Percentiles rank a stretch among this genome's conserved stretches.
phyloP scores from a whole-genome alignment of 441 rosid species.

The Biscutella auriculata region DNA sequence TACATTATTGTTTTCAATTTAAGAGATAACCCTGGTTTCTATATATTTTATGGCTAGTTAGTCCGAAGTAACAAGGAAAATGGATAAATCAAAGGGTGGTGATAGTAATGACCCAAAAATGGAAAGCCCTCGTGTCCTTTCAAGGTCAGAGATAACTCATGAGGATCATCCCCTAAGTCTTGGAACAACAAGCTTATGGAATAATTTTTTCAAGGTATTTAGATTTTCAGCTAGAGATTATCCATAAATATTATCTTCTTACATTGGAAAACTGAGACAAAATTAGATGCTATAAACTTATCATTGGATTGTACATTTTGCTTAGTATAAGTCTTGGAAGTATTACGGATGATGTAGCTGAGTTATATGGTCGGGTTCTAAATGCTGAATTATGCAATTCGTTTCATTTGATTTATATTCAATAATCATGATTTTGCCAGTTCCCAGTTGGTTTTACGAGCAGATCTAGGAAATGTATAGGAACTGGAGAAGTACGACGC shows the following conservation, averaged over 20 bases:
- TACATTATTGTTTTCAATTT: constrained; percentile 5
- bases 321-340: background rate
- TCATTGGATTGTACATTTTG: background rate
- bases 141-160: constrained; percentile 52
- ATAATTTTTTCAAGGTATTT: constrained; percentile 71
- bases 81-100: constrained; percentile 39
- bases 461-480: background rate
- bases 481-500: background rate
- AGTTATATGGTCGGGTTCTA: background rate
- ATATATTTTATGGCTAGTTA: constrained; percentile 45
- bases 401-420: background rate
- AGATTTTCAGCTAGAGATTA: background rate
- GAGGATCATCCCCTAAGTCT: constrained; percentile 85
- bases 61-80: constrained; percentile 74
- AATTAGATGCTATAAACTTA: background rate
- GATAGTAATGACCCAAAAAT: constrained; percentile 29
- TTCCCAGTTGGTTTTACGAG: background rate
- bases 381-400: background rate
- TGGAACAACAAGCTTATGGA: constrained; percentile 75
- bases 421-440: background rate
- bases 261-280: background rate
- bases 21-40: constrained; percentile 25
- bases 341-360: background rate
- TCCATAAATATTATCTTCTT: background rate
- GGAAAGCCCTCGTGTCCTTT: constrained; percentile 39